Conservation (phyloP, 306 rosid species). For the Hippophae rhamnoides region DNA sequence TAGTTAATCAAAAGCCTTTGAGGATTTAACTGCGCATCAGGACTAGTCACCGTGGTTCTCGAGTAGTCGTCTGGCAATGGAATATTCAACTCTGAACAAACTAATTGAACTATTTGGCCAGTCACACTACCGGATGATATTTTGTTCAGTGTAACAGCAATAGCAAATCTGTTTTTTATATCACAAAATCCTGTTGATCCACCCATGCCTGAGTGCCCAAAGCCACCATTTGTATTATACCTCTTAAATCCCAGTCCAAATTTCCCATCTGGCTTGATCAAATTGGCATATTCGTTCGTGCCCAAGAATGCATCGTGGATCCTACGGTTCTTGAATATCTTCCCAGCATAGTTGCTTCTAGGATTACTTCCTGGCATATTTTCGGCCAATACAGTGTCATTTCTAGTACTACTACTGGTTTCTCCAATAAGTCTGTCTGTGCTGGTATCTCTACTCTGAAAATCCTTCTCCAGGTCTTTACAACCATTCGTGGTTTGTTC, state of each 20-base stretch:
- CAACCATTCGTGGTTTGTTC: too few relatives aligned
- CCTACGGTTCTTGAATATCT: slow-evolving; percentile 43
- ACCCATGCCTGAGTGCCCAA: slow-evolving; percentile 91
- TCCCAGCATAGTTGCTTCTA: slow-evolving; percentile 11
- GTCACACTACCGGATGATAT: slow-evolving; percentile 54
- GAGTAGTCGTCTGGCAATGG: slow-evolving; percentile 54
- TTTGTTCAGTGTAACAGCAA: slow-evolving; percentile 70
- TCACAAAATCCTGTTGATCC: slow-evolving; percentile 81
- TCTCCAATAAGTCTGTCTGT: too few relatives aligned
- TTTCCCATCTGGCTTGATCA: slow-evolving; percentile 30
- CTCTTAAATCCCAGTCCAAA: slow-evolving; percentile 75
- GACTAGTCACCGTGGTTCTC: slow-evolving; percentile 18
- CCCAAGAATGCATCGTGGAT: slow-evolving; percentile 75
- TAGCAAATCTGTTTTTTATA: slow-evolving; percentile 52
- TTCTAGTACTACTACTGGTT: too few relatives aligned
- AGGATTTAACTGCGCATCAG: too few relatives aligned
- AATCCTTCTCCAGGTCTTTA: too few relatives aligned
- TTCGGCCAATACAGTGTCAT: neutral
- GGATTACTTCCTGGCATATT: slow-evolving; percentile 9
- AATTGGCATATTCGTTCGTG: slow-evolving; percentile 38
- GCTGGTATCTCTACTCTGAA: too few relatives aligned
- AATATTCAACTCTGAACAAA: slow-evolving; percentile 74
- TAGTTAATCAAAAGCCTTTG: slow-evolving; percentile 54
- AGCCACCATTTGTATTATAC: slow-evolving; percentile 39
- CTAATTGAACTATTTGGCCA: slow-evolving; percentile 43